Percentiles rank a stretch among this genome's conserved stretches.
Evolutionary conservation across 306 rosid species (phyloP).

Genomic region (barrel medic (Medicago truncatula)): MtrunA17r5.0-ANR NC_053044.1:34143001-34143500

Average conservation of each 20-base stretch:
- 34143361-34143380: conserved; percentile 91
- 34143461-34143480: conserved; percentile 91
- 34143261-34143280: conserved; percentile 77
- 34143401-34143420: conserved; percentile 85
- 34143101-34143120: conserved; percentile 75
- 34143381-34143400: conserved; percentile 81
- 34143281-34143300: conserved; percentile 87
- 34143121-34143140: conserved; percentile 69
- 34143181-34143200: conserved; percentile 86
- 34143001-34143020: conserved; percentile 78
- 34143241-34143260: conserved; percentile 92
- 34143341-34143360: conserved; percentile 63
- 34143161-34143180: conserved; percentile 82
- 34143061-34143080: conserved; percentile 89
- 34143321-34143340: conserved; percentile 79
- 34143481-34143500: conserved; percentile 88
- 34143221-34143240: conserved; percentile 81
- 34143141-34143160: conserved; percentile 87
- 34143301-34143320: conserved; percentile 89
- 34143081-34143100: conserved; percentile 66
- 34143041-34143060: conserved; percentile 70
- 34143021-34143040: conserved; percentile 80
- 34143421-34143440: conserved; percentile 78
- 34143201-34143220: conserved; percentile 73
- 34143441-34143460: conserved; percentile 82